phyloP scores from a whole-genome alignment of 441 rosid genomes.

The Corymbia calophylla region DNA sequence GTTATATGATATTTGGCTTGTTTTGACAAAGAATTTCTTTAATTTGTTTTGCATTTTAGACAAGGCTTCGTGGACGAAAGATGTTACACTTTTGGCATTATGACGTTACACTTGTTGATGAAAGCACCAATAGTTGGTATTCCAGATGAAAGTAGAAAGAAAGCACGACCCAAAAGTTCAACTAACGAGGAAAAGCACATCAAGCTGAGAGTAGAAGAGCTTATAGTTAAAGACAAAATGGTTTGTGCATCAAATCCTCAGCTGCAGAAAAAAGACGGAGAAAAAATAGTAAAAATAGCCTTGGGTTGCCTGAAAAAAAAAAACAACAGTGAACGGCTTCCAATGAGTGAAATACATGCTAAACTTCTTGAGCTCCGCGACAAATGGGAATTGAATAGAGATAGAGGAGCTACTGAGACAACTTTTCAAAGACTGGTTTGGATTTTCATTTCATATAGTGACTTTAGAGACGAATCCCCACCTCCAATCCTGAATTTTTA shows the following conservation, averaged over 20 bases:
- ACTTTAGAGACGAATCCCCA: too few relatives aligned
- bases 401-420: not conserved
- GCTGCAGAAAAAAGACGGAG: not conserved
- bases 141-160: fast-evolving
- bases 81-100: not conserved
- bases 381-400: not conserved
- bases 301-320: not conserved
- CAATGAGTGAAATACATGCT: not conserved
- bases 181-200: not conserved
- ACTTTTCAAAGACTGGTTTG: not conserved
- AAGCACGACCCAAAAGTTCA: not conserved
- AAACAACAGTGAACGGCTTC: not conserved
- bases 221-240: not conserved
- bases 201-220: not conserved
- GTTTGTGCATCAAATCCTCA: not conserved
- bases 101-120: too few relatives aligned
- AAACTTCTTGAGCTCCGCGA: not conserved
- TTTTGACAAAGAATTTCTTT: not conserved
- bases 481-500: too few relatives aligned
- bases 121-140: not conserved
- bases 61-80: not conserved
- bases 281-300: not conserved
- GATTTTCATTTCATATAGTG: too few relatives aligned
- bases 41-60: not conserved
- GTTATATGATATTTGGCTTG: not conserved